Evolutionary conservation across 2,329 filamentous ascomycete genomes (phyloP), one percentile per base, ranked within the genome.

Genomic region (Talaromyces albobiverticillius): DNA sequence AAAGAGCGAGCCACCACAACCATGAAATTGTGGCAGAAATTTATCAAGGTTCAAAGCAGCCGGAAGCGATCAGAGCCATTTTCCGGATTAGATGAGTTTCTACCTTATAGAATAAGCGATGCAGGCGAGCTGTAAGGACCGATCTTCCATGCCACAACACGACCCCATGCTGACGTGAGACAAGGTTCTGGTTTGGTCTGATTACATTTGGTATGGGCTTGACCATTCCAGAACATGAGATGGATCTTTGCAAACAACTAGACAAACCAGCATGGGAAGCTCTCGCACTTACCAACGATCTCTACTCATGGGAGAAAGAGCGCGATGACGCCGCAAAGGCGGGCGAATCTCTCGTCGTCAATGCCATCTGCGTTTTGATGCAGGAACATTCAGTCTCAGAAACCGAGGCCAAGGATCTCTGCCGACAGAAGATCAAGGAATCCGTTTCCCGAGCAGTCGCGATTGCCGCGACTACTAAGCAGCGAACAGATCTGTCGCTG

Each of bases 291-390:
- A 64, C 62, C 8, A 76, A 76, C 48, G 72, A 76, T 57, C 60
- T 76, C 9, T 74, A 65, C 51, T 76, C 73, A 0, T 74, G 62
- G 61, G 59, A 67, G 16, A 73, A 72, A 46, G 68, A 74, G 51
- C 57, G 52, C 14, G 56, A 67, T 14, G 71, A 63, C 3, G 69
- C 71, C 8, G 36, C 23, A 1, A 42, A 36, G 22, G 49, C 36
- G 18, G 49, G 49, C 16, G 38, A 43, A 32, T 22, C 26, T 26
- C 41, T 55, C 34, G 70, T 74, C 2, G 60, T 69, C 48, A 76
- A 76, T 49, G 70, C 68, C 2, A 59, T 76, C 23, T 74, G 66
- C 67, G 68, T 75, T 23, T 58, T 74, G 25, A 75, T 75, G 71
- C 57, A 59, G 40, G 70, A 76, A 60, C 60, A 63, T 29, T 55